Evolutionary conservation across 306 rosid species (phyloP).

Genomic region (Potentilla sterilis): DNA sequence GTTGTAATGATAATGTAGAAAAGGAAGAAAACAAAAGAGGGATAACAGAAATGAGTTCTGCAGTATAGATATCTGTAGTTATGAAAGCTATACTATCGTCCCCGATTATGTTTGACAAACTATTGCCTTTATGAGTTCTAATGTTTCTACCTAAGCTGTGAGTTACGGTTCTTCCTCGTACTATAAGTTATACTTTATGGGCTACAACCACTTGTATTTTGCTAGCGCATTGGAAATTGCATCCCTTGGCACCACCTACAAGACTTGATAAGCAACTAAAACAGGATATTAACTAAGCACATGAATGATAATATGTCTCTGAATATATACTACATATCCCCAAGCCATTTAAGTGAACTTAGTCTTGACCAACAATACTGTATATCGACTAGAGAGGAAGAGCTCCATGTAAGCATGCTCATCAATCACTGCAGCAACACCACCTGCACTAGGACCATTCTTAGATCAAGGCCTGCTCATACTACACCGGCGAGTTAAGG

Average conservation of each 20-base stretch:
- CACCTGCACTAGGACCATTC: constrained; percentile 54
- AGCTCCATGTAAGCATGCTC: constrained; percentile 68
- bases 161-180: too few relatives aligned
- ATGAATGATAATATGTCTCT: background rate
- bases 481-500: constrained; percentile 39
- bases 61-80: background rate
- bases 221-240: too few relatives aligned
- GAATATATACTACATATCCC: constrained; percentile 61
- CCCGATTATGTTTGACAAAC: background rate
- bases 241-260: too few relatives aligned
- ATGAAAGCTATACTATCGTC: background rate
- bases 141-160: too few relatives aligned
- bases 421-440: constrained; percentile 63
- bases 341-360: constrained; percentile 70
- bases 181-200: too few relatives aligned
- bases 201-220: too few relatives aligned
- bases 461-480: constrained; percentile 37
- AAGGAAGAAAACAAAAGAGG: background rate
- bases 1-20: constrained; percentile 13
- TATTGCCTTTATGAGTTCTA: too few relatives aligned
- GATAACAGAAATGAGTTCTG: background rate
- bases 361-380: constrained; percentile 49
- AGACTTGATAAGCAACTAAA: background rate
- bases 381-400: constrained; percentile 61
- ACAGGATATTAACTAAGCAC: background rate